Percentiles rank a stretch among this genome's conserved stretches.
These are phyloP conservation scores for Phytophthora melonis DNA, from an alignment of 352 stramenopile species.

Conservation along the genomic window DNA sequence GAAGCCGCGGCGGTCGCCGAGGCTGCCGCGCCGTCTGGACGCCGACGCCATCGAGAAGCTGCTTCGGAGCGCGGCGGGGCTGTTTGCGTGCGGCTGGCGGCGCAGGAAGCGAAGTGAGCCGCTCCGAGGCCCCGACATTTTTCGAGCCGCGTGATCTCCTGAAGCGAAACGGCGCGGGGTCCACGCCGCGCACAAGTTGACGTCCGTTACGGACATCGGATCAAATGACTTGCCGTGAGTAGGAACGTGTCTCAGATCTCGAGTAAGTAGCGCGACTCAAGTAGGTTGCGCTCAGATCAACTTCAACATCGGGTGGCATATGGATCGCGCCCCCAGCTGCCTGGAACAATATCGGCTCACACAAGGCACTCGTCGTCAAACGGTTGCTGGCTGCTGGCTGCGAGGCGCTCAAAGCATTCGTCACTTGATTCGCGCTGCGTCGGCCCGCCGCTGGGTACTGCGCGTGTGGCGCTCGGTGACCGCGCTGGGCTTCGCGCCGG, in stretches of 20 bases:
- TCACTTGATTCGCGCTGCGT: not conserved
- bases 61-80: not conserved
- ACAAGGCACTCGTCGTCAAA: not conserved
- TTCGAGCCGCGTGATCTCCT: conserved; percentile 20
- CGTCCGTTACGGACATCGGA: conserved; percentile 22
- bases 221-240: not conserved
- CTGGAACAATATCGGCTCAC: conserved; percentile 22
- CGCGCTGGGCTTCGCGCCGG: not conserved
- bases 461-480: not conserved
- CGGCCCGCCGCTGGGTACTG: not conserved
- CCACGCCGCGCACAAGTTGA: conserved; percentile 27
- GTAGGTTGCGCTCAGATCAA: conserved; percentile 29
- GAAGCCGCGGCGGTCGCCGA: conserved; percentile 53
- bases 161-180: conserved; percentile 22
- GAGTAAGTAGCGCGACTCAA: conserved; percentile 7
- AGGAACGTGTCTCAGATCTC: not conserved
- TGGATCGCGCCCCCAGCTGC: conserved; percentile 28
- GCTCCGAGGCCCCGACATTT: conserved; percentile 9
- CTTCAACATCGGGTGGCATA: conserved; percentile 32
- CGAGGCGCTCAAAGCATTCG: not conserved
- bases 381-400: not conserved
- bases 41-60: conserved; percentile 26
- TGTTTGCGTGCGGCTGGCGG: conserved; percentile 31
- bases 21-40: conserved; percentile 32
- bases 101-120: conserved; percentile 39